Evolutionary conservation across 1,284 basidiomycete genomes (phyloP).

Genomic region (Rhizoctonia solani): DNA sequence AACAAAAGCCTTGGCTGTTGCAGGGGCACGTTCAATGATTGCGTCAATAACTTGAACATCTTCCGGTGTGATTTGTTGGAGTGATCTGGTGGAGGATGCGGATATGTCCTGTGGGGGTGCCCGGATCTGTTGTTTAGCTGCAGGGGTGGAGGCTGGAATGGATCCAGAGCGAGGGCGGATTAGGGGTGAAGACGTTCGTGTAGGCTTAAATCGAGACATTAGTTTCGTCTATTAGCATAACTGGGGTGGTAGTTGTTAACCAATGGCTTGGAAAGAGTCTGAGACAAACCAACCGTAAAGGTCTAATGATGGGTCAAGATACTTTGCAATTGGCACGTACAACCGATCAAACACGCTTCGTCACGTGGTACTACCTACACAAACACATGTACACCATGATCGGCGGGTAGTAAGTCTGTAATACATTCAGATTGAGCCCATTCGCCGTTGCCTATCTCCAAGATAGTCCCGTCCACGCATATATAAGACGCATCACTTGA

Average conservation of each 20-base stretch:
- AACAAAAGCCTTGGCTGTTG: constrained; percentile 68
- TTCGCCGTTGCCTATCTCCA: constrained; percentile 60
- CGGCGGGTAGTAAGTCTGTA: not conserved
- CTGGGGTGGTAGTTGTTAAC: constrained; percentile 8
- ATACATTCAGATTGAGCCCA: constrained; percentile 40
- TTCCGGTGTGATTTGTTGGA: constrained; percentile 50
- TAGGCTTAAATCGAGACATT: constrained; percentile 30
- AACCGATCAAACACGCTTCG: constrained; percentile 4
- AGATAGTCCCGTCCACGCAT: constrained; percentile 75
- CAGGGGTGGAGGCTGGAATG: constrained; percentile 11
- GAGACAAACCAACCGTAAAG: constrained; percentile 22
- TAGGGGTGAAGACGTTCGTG: constrained; percentile 28
- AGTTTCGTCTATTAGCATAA: constrained; percentile 21
- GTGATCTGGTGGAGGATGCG: not conserved
- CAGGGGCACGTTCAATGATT: constrained; percentile 66
- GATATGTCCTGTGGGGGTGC: constrained; percentile 6
- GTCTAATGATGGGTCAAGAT: not conserved
- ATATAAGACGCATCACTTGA: constrained; percentile 62
- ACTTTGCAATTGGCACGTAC: not conserved
- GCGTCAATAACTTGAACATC: constrained; percentile 74
- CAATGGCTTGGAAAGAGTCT: not conserved
- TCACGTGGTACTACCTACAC: constrained; percentile 28
- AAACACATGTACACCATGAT: constrained; percentile 23
- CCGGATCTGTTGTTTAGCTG: not conserved
- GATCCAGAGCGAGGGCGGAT: constrained; percentile 19